Evolutionary conservation across 345 rosid genomes (phyloP).

Genomic region (Populus ilicifolia): DNA sequence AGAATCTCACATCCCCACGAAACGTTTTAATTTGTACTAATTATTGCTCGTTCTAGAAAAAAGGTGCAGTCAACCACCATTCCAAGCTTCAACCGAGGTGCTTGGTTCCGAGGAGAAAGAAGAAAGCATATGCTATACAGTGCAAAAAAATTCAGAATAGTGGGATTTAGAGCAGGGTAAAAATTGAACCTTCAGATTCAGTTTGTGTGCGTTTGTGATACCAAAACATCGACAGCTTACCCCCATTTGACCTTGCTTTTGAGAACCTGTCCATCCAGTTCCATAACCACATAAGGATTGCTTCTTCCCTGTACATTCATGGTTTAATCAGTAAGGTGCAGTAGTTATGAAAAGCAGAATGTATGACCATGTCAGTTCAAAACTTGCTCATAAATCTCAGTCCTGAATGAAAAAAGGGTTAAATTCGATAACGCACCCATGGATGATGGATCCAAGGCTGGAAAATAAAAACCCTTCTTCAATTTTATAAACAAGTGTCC

Average conservation of each 20-base stretch:
- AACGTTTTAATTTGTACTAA: not conserved
- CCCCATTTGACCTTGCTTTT: conserved; percentile 83
- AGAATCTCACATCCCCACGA: not conserved
- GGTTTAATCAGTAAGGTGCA: not conserved
- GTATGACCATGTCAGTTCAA: not conserved
- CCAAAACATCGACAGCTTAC: conserved; percentile 28
- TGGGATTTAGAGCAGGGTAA: not conserved
- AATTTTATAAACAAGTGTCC: conserved; percentile 80
- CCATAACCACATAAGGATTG: conserved; percentile 81
- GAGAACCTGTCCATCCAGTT: conserved; percentile 80
- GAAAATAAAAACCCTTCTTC: conserved; percentile 67
- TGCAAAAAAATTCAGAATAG: not conserved
- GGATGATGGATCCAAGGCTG: conserved; percentile 98
- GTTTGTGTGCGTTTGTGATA: not conserved
- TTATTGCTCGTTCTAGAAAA: not conserved
- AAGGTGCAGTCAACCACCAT: not conserved
- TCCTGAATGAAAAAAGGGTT: not conserved
- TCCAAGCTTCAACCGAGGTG: not conserved
- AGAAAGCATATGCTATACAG: not conserved
- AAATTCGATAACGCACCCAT: conserved; percentile 51
- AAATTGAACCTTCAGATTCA: not conserved
- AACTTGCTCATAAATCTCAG: not conserved
- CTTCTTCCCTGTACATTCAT: conserved; percentile 62
- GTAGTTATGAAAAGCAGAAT: not conserved
- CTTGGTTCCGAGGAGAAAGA: not conserved